Base-by-base conservation (phyloP, 495 filamentous ascomycete genomes). In the Cercophora scortea region DNA sequence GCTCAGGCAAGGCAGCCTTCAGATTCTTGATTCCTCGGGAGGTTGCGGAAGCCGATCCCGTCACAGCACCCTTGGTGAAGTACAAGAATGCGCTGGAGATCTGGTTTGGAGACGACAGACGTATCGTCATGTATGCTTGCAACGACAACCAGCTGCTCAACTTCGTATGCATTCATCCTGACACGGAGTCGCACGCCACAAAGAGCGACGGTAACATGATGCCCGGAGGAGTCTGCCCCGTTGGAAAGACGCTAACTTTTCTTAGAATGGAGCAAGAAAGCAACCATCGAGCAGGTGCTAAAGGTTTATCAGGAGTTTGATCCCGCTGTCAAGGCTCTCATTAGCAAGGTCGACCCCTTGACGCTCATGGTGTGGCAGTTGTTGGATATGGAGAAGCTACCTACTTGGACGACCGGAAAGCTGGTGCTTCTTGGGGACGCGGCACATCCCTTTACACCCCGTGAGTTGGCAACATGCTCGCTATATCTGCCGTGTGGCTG, bases 101-200 rank as follows among this genome's bases (percentile, higher is more conserved):
- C 53, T 81, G 74, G 69, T 75, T 73, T 41, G 72, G 53, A 0
- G 44, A 59, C 0, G 79, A 85, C 43, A 66, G 74, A 15, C 65
- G 80, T 0, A 66, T 85, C 4, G 74, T 85, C 47, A 75, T 83
- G 54, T 87, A 86, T 50, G 80, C 81, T 0, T 80, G 74, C 48
- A 64, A 71, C 0, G 69, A 79, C 48, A 79, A 79, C 50, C 65
- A 74, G 43, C 25, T 78, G 9, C 63, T 86, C 34, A 85, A 86
- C 55, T 79, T 84, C 50, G 80, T 83, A 10, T 78, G 75, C 40
- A 76, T 84, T 32, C 78, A 84, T 58, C 79, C 81, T 0, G 78
- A 78, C 32, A 49, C 48, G 0, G 56, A 74, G 55, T 72, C 71
- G 1, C 51, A 68, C 1, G 50, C 49, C 10, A 54, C 53, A 1